Conservation (phyloP, 306 rosid genomes). For the Begonia loranthoides region DNA sequence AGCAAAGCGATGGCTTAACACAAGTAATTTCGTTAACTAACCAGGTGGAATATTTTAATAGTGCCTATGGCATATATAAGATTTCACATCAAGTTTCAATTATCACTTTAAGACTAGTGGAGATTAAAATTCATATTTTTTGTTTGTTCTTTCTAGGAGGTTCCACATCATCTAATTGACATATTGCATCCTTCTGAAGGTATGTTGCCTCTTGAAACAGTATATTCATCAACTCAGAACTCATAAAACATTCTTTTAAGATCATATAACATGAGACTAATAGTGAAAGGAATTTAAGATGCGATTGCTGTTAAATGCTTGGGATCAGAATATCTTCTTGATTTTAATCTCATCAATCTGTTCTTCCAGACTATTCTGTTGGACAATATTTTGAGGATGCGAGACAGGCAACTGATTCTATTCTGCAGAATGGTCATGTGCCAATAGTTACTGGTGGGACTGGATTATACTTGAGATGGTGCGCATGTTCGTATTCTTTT, state of each 20-base stretch:
- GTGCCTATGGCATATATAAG: too few relatives aligned
- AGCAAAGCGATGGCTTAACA: too few relatives aligned
- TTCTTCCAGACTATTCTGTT: constrained; percentile 79
- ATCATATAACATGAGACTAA: not conserved
- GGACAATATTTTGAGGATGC: constrained; percentile 93
- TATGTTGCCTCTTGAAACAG: constrained; percentile 22
- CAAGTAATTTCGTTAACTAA: too few relatives aligned
- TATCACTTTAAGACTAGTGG: too few relatives aligned
- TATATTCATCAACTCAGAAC: constrained; percentile 1
- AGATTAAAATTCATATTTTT: not conserved
- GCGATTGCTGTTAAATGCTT: too few relatives aligned
- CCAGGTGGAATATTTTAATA: too few relatives aligned
- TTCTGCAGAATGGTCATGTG: constrained; percentile 65
- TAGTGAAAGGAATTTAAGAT: too few relatives aligned
- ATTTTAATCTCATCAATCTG: constrained; percentile 1
- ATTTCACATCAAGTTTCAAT: too few relatives aligned
- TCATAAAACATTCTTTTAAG: not conserved
- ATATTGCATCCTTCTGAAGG: constrained; percentile 74
- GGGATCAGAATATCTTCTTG: too few relatives aligned
- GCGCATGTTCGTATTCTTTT: constrained; percentile 12
- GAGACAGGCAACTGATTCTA: constrained; percentile 55
- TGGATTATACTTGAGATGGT: constrained; percentile 93
- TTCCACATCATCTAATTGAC: constrained; percentile 76
- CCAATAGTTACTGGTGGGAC: constrained; percentile 95
- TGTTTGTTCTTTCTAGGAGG: constrained; percentile 43